Evolutionary conservation across 192 early-diverging fungal genomes (phyloP), one percentile per base, ranked within the genome.

Genomic region (Linnemannia zychae): DNA sequence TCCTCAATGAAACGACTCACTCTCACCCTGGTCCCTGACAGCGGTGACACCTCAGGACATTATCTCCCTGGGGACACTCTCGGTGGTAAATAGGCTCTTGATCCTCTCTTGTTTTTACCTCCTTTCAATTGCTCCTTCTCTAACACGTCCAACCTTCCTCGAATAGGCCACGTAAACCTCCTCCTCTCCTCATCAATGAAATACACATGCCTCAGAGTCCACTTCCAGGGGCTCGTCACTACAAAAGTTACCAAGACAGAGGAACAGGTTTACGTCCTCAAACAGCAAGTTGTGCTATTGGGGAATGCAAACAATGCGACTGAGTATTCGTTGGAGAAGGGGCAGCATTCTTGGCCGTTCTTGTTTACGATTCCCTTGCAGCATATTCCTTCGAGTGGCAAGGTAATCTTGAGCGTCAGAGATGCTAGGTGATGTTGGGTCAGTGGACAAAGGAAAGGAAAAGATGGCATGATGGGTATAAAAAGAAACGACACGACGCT

Each of bases 271-370:
- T 82, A 82, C 67, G 75, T 82, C 46, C 28, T 76, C 6, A 82
- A 76, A 20, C 80, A 82, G 33, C 80, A 82, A n/a, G 69, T 76
- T 18, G 80, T 82, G 3, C 46, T 82, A 1, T 7, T 76, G 31
- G 80, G 80, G 5, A 70, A 76, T 40, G 69, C 74, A 5, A 76
- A 76, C 46, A 82, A 82, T 48, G 57, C 72, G 7, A 38, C 57
- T 3, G 80, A 82, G 36, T 44, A 33, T 53, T 2, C 44, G 17
- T 47, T 82, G 12, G 57, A 65, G 15, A 75, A 76, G 44, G 80
- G 80, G 9, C 76, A 82, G 24, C 57, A 82, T 63, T 53, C 44
- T 24, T 82, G 80, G 80, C 74, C 80, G 2, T 82, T 82, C 60
- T 20, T 71, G 47, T 82, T 82, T 57, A 50, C 53, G 1, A 40